phyloP scores from a whole-genome alignment of 345 rosid species.

The Reutealis trisperma region DNA sequence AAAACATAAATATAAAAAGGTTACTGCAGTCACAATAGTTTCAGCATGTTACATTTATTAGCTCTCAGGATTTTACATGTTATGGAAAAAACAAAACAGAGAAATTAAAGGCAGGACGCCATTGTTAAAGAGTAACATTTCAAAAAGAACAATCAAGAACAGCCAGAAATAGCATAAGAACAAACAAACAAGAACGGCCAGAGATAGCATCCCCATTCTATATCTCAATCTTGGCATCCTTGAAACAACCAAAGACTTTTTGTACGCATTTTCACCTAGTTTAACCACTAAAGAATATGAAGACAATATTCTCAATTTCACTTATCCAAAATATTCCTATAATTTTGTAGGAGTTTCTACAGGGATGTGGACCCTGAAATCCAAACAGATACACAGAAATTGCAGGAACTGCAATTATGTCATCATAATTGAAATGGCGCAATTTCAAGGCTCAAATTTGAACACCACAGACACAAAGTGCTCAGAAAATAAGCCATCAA shows the following conservation, averaged over 20 bases:
- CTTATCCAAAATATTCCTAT: background rate
- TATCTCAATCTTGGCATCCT: background rate
- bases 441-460: background rate
- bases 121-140: too few relatives aligned
- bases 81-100: too few relatives aligned
- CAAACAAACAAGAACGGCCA: background rate
- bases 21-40: background rate
- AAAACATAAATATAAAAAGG: slow-evolving; percentile 13
- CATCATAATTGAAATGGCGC: background rate
- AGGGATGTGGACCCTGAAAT: background rate
- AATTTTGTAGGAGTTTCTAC: background rate
- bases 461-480: background rate
- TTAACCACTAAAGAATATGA: background rate
- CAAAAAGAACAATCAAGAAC: too few relatives aligned
- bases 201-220: background rate
- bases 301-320: background rate
- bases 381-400: background rate
- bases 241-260: background rate
- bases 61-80: too few relatives aligned
- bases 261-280: background rate
- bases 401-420: background rate
- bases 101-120: too few relatives aligned
- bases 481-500: background rate
- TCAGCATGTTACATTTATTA: background rate
- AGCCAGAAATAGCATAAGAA: background rate